Evolutionary conservation across 2,329 filamentous ascomycete species (phyloP).

Genomic region (Alternaria incomplexa): DNA sequence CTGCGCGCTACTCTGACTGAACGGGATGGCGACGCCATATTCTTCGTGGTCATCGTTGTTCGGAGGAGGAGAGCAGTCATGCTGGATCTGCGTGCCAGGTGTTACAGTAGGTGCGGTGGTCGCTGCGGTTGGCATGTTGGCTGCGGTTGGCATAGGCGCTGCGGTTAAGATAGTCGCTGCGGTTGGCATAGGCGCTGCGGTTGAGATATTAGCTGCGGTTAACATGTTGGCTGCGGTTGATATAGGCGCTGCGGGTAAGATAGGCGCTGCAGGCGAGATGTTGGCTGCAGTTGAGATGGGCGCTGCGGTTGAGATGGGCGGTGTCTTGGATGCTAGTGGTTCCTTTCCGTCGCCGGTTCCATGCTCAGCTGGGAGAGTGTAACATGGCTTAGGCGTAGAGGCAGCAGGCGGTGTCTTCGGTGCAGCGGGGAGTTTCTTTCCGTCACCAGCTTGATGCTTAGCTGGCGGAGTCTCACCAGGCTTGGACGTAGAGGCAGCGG

Average conservation of each 20-base stretch:
- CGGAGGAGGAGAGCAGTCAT: not conserved
- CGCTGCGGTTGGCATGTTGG: too few species aligned
- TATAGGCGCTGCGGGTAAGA: not conserved
- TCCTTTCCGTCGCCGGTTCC: too few species aligned
- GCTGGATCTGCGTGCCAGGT: not conserved
- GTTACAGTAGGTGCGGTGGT: not conserved
- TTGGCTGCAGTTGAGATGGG: too few species aligned
- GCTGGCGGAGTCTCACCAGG: not conserved
- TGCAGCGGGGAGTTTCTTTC: not conserved
- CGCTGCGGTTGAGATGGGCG: not conserved
- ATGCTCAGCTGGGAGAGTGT: not conserved
- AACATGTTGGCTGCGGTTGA: not conserved
- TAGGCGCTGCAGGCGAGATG: not conserved
- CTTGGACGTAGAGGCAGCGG: not conserved
- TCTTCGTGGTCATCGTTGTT: not conserved
- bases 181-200: too few species aligned
- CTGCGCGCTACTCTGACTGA: not conserved
- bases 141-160: not conserved
- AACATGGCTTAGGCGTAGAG: not conserved
- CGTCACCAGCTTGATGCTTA: not conserved
- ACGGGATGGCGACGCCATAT: not conserved
- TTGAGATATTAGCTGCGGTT: too few species aligned
- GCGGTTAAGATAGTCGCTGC: too few species aligned
- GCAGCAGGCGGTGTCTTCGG: not conserved
- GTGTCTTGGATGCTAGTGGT: too few species aligned